These are phyloP conservation scores for Malus orientalis DNA, from an alignment of 306 rosid species.

Conservation along the genomic window DNA sequence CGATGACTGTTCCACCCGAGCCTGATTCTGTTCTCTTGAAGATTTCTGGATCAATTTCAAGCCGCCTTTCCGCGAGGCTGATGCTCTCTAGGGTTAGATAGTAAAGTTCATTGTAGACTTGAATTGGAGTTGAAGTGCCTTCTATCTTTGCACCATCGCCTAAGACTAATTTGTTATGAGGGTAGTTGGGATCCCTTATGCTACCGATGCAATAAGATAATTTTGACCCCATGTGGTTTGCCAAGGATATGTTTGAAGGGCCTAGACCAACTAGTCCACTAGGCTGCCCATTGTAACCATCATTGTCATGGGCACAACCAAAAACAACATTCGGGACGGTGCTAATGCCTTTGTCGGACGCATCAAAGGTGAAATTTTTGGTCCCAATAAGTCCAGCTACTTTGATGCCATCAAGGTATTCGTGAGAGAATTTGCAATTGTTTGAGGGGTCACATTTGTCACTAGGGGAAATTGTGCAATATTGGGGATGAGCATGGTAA, in stretches of 20 bases:
- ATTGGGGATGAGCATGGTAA: neutral
- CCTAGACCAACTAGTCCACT: slow-evolving; percentile 36
- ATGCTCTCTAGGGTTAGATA: slow-evolving; percentile 35
- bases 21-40: slow-evolving; percentile 18
- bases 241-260: slow-evolving; percentile 11
- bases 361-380: slow-evolving; percentile 18
- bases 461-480: neutral
- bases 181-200: slow-evolving; percentile 19
- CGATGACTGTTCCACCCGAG: slow-evolving; percentile 34
- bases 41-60: slow-evolving; percentile 11
- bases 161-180: slow-evolving; percentile 30
- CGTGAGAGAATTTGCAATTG: neutral
- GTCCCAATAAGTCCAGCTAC: slow-evolving; percentile 17
- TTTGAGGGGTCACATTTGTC: neutral
- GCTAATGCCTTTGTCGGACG: slow-evolving; percentile 24
- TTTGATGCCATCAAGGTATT: slow-evolving; percentile 6
- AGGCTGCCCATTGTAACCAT: neutral
- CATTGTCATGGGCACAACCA: slow-evolving; percentile 22
- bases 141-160: slow-evolving; percentile 35
- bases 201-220: slow-evolving; percentile 44
- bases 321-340: neutral
- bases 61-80: slow-evolving; percentile 28
- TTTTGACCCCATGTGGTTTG: slow-evolving; percentile 16
- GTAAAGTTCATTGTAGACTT: neutral
- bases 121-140: slow-evolving; percentile 29